These are phyloP conservation scores for Harringtonia aguacate DNA, from an alignment of 2,329 filamentous ascomycete species.

Conservation along the genomic window DNA sequence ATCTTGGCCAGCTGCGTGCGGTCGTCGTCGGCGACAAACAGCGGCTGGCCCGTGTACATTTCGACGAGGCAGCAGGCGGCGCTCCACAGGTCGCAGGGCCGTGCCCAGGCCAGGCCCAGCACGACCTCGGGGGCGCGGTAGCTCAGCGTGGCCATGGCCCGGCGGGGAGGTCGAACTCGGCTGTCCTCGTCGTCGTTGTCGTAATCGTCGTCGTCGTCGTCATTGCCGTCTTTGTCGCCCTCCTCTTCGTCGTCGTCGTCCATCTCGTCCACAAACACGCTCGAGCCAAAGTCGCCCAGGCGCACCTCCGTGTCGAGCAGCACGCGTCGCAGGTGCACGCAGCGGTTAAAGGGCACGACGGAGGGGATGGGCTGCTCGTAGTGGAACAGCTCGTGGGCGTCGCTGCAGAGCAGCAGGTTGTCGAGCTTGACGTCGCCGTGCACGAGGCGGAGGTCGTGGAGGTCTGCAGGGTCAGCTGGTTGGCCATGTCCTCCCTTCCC, in stretches of 20 bases:
- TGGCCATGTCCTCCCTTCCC: too few species aligned
- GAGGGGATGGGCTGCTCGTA: neutral
- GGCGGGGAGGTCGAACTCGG: neutral
- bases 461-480: neutral
- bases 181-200: neutral
- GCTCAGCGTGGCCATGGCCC: conserved; percentile 56
- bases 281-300: neutral
- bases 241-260: too few species aligned
- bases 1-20: too few species aligned
- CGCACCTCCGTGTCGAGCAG: neutral
- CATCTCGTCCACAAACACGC: too few species aligned
- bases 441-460: neutral
- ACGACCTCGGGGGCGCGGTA: conserved; percentile 92
- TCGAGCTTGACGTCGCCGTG: neutral
- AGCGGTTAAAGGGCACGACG: neutral
- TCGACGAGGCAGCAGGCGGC: conserved; percentile 99
- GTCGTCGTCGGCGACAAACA: conserved; percentile 41
- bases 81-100: conserved; percentile 97
- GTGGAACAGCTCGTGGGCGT: neutral
- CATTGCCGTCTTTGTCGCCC: too few species aligned
- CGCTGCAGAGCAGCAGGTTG: neutral
- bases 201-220: too few species aligned
- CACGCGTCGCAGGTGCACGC: neutral
- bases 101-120: conserved; percentile 89
- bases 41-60: conserved; percentile 89